Conservation (phyloP, 441 rosid genomes). For the Erysimum cheiri region DNA sequence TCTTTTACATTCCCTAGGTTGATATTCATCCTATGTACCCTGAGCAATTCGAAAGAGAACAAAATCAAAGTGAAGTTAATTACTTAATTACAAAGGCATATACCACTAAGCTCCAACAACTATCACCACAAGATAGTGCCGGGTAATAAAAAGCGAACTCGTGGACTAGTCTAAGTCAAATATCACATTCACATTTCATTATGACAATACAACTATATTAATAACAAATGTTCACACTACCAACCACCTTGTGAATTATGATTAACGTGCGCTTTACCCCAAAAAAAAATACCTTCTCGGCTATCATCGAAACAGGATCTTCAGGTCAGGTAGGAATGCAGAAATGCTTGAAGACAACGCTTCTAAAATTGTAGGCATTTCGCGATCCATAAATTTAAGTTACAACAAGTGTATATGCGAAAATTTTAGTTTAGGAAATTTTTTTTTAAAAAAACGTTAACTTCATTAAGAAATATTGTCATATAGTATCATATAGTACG, state of each 20-base stretch:
- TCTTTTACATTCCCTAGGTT: conserved; percentile 1
- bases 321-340: background rate
- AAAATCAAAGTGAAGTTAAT: conserved; percentile 13
- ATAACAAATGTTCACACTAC: conserved; percentile 28
- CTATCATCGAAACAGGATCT: background rate
- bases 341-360: background rate
- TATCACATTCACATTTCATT: conserved; percentile 25
- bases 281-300: background rate
- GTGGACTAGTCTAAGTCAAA: conserved; percentile 35
- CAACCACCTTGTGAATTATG: background rate
- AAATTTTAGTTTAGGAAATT: background rate
- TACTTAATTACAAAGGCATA: conserved; percentile 18
- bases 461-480: background rate
- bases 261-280: background rate
- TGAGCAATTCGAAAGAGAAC: background rate
- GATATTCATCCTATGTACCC: background rate
- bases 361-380: background rate
- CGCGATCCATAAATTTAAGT: background rate
- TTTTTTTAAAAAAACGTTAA: background rate
- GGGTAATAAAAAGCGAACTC: background rate
- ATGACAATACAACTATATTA: conserved; percentile 1
- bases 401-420: background rate
- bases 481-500: conserved; percentile 13
- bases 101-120: conserved; percentile 30
- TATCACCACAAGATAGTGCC: conserved; percentile 23